Conservation (phyloP, 768 basidiomycete species). For the Termitomyces eurrhizus region DNA sequence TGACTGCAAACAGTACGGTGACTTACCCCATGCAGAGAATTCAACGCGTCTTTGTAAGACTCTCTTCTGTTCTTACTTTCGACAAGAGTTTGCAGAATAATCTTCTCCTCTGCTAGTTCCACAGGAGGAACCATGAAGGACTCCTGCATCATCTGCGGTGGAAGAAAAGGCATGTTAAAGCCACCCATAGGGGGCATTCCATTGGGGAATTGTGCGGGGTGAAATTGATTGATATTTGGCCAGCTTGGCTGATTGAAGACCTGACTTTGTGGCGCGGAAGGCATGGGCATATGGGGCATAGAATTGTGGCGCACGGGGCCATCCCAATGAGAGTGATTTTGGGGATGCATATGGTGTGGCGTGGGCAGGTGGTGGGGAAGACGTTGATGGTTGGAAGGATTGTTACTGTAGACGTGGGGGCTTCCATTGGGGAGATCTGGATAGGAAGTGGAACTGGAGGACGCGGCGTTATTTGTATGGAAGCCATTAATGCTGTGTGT, state of each 20-base stretch:
- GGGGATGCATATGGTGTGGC: constrained; percentile 11
- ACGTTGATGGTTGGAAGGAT: constrained; percentile 16
- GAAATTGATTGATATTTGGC: constrained; percentile 28
- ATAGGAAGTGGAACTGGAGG: constrained; percentile 31
- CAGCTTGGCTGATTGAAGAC: constrained; percentile 29
- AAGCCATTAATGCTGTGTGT: constrained; percentile 27
- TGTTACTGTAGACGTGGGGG: constrained; percentile 6
- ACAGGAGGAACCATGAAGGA: constrained; percentile 53
- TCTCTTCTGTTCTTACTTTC: constrained; percentile 35
- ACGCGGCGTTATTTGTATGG: constrained; percentile 26
- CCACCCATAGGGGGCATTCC: constrained; percentile 26
- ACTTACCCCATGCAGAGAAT: constrained; percentile 62
- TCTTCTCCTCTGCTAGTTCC: constrained; percentile 52
- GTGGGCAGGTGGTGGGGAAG: constrained; percentile 25
- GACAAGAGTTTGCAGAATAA: constrained; percentile 49
- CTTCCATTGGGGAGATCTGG: constrained; percentile 22
- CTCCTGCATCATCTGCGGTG: constrained; percentile 55
- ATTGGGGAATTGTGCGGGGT: constrained; percentile 25
- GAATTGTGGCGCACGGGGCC: constrained; percentile 16
- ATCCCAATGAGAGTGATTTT: constrained; percentile 26
- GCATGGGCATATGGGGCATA: constrained; percentile 15
- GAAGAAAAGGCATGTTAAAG: constrained; percentile 40
- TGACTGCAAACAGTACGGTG: neutral
- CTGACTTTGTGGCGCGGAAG: constrained; percentile 29
- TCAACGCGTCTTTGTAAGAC: constrained; percentile 64